Conservation (phyloP, 2,329 filamentous ascomycete species). For the Talaromyces sp. region DNA sequence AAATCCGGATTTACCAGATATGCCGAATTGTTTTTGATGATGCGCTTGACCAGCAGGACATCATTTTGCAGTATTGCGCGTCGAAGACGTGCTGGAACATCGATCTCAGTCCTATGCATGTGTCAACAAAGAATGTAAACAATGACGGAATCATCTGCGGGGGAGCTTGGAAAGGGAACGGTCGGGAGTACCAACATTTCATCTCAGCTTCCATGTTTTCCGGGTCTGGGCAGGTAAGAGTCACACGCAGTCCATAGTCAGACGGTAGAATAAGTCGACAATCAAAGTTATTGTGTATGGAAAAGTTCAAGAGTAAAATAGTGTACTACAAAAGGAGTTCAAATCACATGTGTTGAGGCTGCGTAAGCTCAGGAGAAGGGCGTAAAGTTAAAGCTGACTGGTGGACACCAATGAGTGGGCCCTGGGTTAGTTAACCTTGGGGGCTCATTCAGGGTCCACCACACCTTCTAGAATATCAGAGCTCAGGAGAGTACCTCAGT, state of each 20-base stretch:
- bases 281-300: background rate
- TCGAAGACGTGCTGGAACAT: conserved; percentile 67
- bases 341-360: conserved; percentile 10
- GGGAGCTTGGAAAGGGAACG: background rate
- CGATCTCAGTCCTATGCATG: conserved; percentile 23
- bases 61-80: conserved; percentile 77
- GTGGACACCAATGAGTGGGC: background rate
- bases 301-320: background rate
- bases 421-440: background rate
- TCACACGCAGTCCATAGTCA: background rate
- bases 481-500: background rate
- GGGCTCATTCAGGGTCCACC: conserved; percentile 1
- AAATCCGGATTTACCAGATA: conserved; percentile 77
- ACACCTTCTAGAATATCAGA: background rate
- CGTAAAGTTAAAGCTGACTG: background rate
- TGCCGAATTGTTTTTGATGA: conserved; percentile 66
- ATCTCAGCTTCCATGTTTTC: conserved; percentile 19
- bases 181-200: conserved; percentile 11
- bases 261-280: background rate
- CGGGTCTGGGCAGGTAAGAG: background rate
- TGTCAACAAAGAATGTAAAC: background rate
- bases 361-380: background rate
- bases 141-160: conserved; percentile 9
- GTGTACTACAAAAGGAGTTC: background rate
- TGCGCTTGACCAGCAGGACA: conserved; percentile 67